Percentiles rank a stretch among this genome's conserved stretches.
These are phyloP conservation scores for Arabidopsis hybrid DNA, from an alignment of 441 rosid species.

Conservation along the genomic window DNA sequence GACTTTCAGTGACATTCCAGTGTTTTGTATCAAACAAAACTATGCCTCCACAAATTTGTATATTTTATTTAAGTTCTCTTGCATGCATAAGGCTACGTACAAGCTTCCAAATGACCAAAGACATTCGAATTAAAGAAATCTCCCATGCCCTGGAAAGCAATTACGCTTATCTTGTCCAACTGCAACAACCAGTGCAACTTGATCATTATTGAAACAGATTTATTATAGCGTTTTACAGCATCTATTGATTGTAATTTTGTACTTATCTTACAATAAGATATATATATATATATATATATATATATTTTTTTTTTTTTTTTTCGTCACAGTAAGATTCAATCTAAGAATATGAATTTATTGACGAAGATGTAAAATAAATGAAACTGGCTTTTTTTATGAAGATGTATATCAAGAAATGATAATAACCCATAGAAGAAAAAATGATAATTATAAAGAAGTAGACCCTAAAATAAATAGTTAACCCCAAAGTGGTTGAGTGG, in stretches of 20 bases:
- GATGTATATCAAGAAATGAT: not conserved
- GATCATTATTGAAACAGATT: not conserved
- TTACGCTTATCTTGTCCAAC: conserved; percentile 36
- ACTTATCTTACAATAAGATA: not conserved
- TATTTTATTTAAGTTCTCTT: not conserved
- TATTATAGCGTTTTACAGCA: not conserved
- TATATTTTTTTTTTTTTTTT: no score
- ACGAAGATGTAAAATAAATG: not conserved
- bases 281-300: no score
- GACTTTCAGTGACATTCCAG: not conserved
- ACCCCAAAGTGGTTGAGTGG: not conserved
- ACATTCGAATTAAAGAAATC: conserved; percentile 10
- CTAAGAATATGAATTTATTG: not conserved
- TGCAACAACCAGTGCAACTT: conserved; percentile 28
- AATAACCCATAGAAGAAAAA: not conserved
- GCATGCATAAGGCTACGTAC: not conserved
- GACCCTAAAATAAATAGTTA: not conserved
- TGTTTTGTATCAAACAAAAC: not conserved
- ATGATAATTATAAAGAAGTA: not conserved
- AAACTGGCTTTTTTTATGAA: not conserved
- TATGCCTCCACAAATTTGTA: not conserved
- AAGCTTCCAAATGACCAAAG: conserved; percentile 28
- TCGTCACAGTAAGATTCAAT: not conserved
- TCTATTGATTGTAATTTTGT: conserved; percentile 8
- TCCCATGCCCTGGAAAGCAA: conserved; percentile 27